phyloP scores from a whole-genome alignment of 169 alveolate genomes.

The Eimeria falciformis region DNA sequence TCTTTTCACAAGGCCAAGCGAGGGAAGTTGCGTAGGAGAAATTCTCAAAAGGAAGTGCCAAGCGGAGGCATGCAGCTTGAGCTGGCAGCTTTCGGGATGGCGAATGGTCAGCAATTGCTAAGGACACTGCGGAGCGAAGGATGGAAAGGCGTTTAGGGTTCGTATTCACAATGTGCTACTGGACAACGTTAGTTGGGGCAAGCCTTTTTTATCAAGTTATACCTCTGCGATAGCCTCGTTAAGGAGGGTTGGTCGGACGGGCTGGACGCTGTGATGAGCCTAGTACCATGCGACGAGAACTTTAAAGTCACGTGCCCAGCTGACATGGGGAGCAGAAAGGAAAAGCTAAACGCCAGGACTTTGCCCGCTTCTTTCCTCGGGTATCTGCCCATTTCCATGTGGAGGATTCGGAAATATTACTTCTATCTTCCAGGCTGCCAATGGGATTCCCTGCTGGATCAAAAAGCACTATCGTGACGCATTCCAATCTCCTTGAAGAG shows the following conservation, averaged over 20 bases:
- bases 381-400: constrained; percentile 65
- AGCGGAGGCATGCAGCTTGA: constrained; percentile 14
- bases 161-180: constrained; percentile 33
- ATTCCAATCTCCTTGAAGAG: constrained; percentile 42
- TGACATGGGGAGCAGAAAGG: constrained; percentile 32
- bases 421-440: constrained; percentile 47
- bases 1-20: constrained; percentile 31
- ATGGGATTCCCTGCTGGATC: constrained; percentile 62
- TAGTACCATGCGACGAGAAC: background rate
- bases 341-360: background rate
- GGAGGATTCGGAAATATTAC: constrained; percentile 45
- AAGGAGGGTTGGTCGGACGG: constrained; percentile 48
- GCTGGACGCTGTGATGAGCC: constrained; percentile 35
- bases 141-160: constrained; percentile 13
- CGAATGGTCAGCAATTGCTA: background rate
- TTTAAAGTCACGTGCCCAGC: constrained; percentile 11
- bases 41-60: constrained; percentile 1
- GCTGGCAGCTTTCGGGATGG: constrained; percentile 61
- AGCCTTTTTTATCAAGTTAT: background rate
- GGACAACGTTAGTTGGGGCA: constrained; percentile 23
- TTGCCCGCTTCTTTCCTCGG: constrained; percentile 36
- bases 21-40: constrained; percentile 42
- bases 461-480: constrained; percentile 28
- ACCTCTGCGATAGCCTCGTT: constrained; percentile 16
- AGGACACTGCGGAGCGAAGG: constrained; percentile 14